Conservation (phyloP, 108 stramenopile genomes). For the Discostella pseudostelligera region DNA sequence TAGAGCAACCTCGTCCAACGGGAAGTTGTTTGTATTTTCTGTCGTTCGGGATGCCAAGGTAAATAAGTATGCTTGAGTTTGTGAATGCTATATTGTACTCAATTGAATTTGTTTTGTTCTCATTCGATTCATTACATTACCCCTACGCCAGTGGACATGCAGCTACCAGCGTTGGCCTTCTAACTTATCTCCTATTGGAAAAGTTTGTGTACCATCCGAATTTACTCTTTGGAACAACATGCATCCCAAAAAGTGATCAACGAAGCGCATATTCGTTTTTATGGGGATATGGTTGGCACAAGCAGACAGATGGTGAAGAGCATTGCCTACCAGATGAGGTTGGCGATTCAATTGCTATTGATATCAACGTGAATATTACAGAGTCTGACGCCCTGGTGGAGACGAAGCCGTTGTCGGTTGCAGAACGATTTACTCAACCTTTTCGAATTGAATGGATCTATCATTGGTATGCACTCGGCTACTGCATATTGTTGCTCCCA, state of each 20-base stretch:
- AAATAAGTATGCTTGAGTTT: neutral
- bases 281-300: slow-evolving; percentile 24
- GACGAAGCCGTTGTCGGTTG: neutral
- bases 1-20: slow-evolving; percentile 24
- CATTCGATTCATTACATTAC: neutral
- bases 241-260: slow-evolving; percentile 14
- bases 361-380: neutral
- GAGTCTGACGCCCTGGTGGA: neutral
- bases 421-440: neutral
- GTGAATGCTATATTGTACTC: neutral
- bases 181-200: slow-evolving; percentile 39
- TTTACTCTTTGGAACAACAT: slow-evolving; percentile 25
- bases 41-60: slow-evolving; percentile 45
- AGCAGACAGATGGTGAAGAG: neutral
- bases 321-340: too few relatives aligned
- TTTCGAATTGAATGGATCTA: slow-evolving; percentile 15
- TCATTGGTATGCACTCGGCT: slow-evolving; percentile 29
- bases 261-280: slow-evolving; percentile 6
- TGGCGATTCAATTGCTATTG: slow-evolving; percentile 1
- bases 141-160: slow-evolving; percentile 24
- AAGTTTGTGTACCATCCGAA: slow-evolving; percentile 39
- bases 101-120: neutral
- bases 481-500: slow-evolving; percentile 20
- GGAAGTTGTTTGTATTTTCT: slow-evolving; percentile 43
- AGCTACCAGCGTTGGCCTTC: slow-evolving; percentile 37